Conservation (phyloP, 371 early-diverging fungal species). For the Capniomyces stellatus region DNA sequence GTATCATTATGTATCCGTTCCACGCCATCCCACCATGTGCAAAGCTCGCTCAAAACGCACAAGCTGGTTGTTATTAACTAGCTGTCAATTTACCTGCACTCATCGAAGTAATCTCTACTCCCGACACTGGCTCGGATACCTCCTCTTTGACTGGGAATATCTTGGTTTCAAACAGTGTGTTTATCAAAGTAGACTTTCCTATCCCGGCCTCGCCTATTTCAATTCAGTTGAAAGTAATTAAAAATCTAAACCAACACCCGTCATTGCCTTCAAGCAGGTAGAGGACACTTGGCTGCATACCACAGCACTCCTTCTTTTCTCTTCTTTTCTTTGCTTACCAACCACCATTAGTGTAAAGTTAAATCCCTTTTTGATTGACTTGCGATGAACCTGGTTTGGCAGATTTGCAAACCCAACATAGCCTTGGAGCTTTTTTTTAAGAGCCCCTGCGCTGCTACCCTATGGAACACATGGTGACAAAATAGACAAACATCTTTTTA, state of each 20-base stretch:
- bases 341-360: slow-evolving; percentile 96
- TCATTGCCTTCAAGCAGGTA: background rate
- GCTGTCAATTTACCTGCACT: no score
- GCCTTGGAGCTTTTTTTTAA: slow-evolving; percentile 74
- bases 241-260: slow-evolving; percentile 62
- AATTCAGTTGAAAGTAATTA: slow-evolving; percentile 18
- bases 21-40: no score
- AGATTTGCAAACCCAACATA: slow-evolving; percentile 96
- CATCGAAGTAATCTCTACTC: slow-evolving; percentile 84
- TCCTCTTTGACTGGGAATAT: slow-evolving; percentile 73
- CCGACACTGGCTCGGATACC: slow-evolving; percentile 69
- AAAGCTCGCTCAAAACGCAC: no score
- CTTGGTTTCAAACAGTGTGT: slow-evolving; percentile 91
- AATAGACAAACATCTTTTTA: no score
- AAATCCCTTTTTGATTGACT: slow-evolving; percentile 97
- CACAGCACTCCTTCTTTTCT: no score
- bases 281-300: no score
- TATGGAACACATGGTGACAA: no score
- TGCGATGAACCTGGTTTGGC: slow-evolving; percentile 97
- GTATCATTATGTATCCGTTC: no score
- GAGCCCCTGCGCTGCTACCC: no score
- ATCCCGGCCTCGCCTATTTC: slow-evolving; percentile 75
- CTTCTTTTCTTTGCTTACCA: slow-evolving; percentile 32
- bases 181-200: slow-evolving; percentile 97
- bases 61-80: no score